Evolutionary conservation across 805 yeast species (phyloP), one percentile per base, ranked within the genome.

Genomic region (Suhomyces sp.): DNA sequence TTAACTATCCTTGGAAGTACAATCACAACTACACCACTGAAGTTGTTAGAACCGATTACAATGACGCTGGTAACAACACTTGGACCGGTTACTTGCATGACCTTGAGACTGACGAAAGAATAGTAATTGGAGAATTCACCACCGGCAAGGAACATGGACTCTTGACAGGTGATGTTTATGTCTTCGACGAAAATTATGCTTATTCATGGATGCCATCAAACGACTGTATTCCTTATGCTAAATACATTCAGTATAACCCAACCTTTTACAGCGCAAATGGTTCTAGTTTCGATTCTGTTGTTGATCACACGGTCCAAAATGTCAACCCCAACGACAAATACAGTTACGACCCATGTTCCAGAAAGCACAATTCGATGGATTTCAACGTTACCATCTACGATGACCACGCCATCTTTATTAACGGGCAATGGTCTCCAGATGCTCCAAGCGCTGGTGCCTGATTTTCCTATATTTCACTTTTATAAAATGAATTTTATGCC

Each of bases 21-120:
- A 40, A 40, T 19, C 38, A 50, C 8, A 46, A 42, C 27, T 50
- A 50, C 23, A 50, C 53, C 29, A 19, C 31, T n/a, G 53, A 50
- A 23, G 24, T 50, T 2, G 22, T 22, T 10, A 12, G 42, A 17
- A 23, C 23, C 3, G 17, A 15, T n/a, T 40, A 36, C 27, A 38
- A 44, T 19, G 27, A 42, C 19, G 45, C 45, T 45, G 52, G 52
- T 24, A 26, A 24, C 12, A 36, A 35, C 12, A 26, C 38, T 4
- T 49, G 46, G 48, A 33, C 17, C n/a, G 52, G 48, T n/a, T 22
- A 24, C 13, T 27, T 49, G 4, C 26, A 24, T 19, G 48, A 49
- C n/a, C 27, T 35, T 17, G 52, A 44, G 12, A 45, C 52, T 17
- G 44, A 26, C 5, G 45, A 45, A 13, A 26, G 5, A 12, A 15